Base-by-base conservation (phyloP, 169 alveolate species). In the Babesia gibsoni region DNA sequence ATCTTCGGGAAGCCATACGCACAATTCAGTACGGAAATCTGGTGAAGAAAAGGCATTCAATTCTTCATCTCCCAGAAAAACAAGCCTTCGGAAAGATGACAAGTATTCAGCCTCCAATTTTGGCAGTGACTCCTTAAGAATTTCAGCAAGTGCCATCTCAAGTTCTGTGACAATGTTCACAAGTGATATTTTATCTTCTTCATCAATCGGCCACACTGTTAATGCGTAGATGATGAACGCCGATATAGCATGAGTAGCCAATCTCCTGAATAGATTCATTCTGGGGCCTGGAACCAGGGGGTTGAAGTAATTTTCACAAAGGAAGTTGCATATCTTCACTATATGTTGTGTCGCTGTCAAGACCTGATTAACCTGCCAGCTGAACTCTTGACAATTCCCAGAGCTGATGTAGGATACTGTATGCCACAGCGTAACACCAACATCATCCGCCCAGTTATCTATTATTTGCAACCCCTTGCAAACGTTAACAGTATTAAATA, bases 201-300 rank as follows among this genome's bases (percentile, higher is more conserved):
- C 88, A 20, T 32, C 67, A 49, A 79, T 53, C 2, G 83, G 88
- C 88, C 83, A 79, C 22, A 69, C 61, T 30, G 88, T 68, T 22
- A 68, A 4, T 0, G 83, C 65, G 54, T 79, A 79, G 43, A 69
- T 32, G 42, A 79, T 45, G 53, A 79, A 67, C 3, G 83, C 25
- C 4, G 82, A 22, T 10, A 68, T 63, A n/a, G 78, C 75, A 22
- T 43, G 50, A 5, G 83, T 36, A 18, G 79, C 23, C 22, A 79
- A 43, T 16, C 48, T 7, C 46, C 53, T 29, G 22, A 67, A 59
- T 9, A 69, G 56, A 14, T 65, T 25, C 12, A 14, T 1, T 29
- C 52, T 52, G 4, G 64, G 65, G 2, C 5, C 3, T 4, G 59
- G 77, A 7, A 66, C 52, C 33, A 79, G 72, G 9, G 64, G 82